phyloP scores from a whole-genome alignment of 139 green algal genomes.

The Micractinium conductrix region DNA sequence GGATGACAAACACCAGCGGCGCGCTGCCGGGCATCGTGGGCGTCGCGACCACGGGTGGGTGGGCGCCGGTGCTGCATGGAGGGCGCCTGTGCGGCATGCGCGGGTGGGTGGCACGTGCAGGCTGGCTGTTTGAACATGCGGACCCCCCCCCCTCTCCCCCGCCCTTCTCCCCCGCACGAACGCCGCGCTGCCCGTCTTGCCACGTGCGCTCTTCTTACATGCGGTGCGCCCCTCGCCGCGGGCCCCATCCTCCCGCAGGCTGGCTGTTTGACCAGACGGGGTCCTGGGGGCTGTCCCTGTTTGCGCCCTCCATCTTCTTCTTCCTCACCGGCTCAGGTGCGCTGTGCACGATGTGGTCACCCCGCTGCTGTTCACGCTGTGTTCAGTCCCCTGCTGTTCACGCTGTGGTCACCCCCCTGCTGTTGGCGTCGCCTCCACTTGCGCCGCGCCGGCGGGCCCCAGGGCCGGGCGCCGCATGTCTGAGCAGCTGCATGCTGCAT shows the following conservation, averaged over 20 bases:
- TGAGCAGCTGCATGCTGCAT: no score
- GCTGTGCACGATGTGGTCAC: constrained; percentile 34
- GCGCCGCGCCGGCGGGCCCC: no score
- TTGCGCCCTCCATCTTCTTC: constrained; percentile 78
- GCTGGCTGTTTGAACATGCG: no score
- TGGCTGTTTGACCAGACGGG: constrained; percentile 75
- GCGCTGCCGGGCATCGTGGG: constrained; percentile 92
- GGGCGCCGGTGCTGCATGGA: background rate
- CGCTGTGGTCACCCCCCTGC: no score
- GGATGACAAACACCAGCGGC: constrained; percentile 94
- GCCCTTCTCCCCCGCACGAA: background rate
- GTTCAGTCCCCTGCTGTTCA: background rate
- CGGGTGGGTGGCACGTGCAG: no score
- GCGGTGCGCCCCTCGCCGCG: no score
- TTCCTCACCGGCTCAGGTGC: constrained; percentile 69
- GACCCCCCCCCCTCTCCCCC: no score
- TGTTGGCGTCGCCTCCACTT: no score
- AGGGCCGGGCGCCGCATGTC: no score
- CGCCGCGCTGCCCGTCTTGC: background rate
- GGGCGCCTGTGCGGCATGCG: no score
- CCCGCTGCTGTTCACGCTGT: background rate
- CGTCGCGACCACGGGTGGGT: constrained; percentile 59
- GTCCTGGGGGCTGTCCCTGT: constrained; percentile 84
- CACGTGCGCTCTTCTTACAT: no score
- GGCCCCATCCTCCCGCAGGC: constrained; percentile 20